These are phyloP conservation scores for Fomitopsis schrenkii DNA, from an alignment of 1,284 basidiomycete species.

Conservation along the genomic window DNA sequence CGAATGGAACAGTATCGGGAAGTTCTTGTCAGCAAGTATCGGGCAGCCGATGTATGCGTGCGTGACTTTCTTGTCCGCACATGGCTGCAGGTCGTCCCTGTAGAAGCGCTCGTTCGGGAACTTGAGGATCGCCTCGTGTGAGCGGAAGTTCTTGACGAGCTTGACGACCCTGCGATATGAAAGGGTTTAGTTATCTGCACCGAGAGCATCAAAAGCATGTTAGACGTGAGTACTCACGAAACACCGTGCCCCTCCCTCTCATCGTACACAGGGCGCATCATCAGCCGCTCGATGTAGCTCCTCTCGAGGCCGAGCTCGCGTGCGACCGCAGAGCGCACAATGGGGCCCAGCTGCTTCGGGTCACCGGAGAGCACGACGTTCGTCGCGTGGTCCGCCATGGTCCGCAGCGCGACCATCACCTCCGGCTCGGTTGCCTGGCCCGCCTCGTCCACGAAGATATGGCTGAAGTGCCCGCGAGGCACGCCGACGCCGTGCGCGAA, in stretches of 20 bases:
- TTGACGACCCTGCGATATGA: conserved; percentile 45
- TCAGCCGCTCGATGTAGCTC: conserved; percentile 50
- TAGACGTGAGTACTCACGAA: conserved; percentile 30
- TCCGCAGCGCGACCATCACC: conserved; percentile 49
- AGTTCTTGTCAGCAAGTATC: conserved; percentile 38
- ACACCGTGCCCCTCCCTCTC: conserved; percentile 24
- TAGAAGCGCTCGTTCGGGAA: conserved; percentile 60
- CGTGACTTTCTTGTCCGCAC: conserved; percentile 32
- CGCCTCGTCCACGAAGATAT: conserved; percentile 65
- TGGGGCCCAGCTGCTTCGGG: conserved; percentile 53
- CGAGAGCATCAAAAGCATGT: neutral
- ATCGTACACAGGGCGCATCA: conserved; percentile 42
- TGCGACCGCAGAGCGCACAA: conserved; percentile 45
- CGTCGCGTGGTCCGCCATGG: conserved; percentile 36
- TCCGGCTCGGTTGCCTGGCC: conserved; percentile 62
- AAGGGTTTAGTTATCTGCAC: neutral
- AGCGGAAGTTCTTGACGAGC: conserved; percentile 56
- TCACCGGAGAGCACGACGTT: conserved; percentile 56
- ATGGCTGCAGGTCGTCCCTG: conserved; percentile 43
- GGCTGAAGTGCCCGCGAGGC: conserved; percentile 51
- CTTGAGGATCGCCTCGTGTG: conserved; percentile 48
- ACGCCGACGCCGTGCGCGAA: conserved; percentile 53
- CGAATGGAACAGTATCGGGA: conserved; percentile 58
- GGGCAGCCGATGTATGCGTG: conserved; percentile 18
- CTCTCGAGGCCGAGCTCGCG: conserved; percentile 38